Base-by-base conservation (phyloP, 2,329 filamentous ascomycete genomes). In the Plectosphaerella sp. region DNA sequence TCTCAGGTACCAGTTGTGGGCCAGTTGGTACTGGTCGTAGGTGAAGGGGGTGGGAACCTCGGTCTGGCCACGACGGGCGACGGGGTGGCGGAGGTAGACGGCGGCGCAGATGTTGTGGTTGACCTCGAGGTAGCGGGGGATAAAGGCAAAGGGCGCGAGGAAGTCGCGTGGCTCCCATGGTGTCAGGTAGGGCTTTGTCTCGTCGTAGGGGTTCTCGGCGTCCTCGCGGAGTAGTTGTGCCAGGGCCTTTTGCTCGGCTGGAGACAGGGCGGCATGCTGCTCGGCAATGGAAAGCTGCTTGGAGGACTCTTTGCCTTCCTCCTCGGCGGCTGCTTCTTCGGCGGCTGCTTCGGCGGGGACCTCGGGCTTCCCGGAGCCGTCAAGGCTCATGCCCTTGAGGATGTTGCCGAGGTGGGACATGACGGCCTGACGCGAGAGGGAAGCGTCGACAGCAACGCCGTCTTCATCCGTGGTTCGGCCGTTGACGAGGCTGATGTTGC, bases 21-120 rank as follows among this genome's bases (percentile, higher is more conserved):
- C 91, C 65, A 95, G 73, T 68, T 91, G 89, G 66, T 81, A 86
- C n/a, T 86, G 80, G 58, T 83, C 74, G 52, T 81, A 75, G 48
- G 75, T 71, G 70, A 91, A 97, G 16, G 93, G 93, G 22, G 89
- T 91, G 2, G 93, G 93, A 55, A 93, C 87, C 70, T 93, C 94
- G 4, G 88, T 86, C 58, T 83, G 64, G 11, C 92, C 91, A 3
- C 87, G 87, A 55, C 92, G 80, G 24, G 91, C 94, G 43, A 97
- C 93, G 0, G 94, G 94, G 74, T 99, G 93, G 53, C 94, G 82
- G 56, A 99, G 74, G 69, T 99, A 99, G 41, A 99, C 91, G 11
- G 94, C 94, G 1, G 92, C 87, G 72, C 94, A 99, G 62, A 97
- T 88, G 65, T 92, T 95, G 70, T 96, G 94, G 77, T 97, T 97